Conservation (phyloP, 805 yeast genomes). For the Cyberlindnera maclurae region DNA sequence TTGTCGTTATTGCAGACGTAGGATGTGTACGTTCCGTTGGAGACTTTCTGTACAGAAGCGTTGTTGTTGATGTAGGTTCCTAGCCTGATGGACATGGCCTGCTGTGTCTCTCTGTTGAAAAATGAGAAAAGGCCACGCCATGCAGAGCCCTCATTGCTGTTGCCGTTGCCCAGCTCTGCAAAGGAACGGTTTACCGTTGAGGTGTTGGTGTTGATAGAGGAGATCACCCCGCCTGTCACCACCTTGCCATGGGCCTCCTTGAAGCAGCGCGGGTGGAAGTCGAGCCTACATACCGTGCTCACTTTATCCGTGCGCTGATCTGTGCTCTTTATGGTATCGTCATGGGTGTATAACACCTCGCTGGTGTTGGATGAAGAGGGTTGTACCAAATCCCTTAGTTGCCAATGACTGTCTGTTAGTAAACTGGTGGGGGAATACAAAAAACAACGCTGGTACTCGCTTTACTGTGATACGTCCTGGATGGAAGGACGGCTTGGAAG, state of each 20-base stretch:
- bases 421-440: neutral
- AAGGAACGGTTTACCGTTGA: slow-evolving; percentile 3
- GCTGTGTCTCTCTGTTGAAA: slow-evolving; percentile 42
- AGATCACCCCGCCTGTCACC: slow-evolving; percentile 48
- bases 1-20: slow-evolving; percentile 82
- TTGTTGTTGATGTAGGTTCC: slow-evolving; percentile 84
- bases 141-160: slow-evolving; percentile 26
- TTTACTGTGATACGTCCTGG: slow-evolving; percentile 29
- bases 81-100: slow-evolving; percentile 43
- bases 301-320: slow-evolving; percentile 31
- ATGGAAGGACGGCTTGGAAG: slow-evolving; percentile 18
- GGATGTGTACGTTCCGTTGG: slow-evolving; percentile 43
- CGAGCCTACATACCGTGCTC: slow-evolving; percentile 38
- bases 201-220: slow-evolving; percentile 20
- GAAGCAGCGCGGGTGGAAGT: slow-evolving; percentile 67
- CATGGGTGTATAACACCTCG: slow-evolving; percentile 51
- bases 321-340: slow-evolving; percentile 42
- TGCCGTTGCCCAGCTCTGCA: slow-evolving; percentile 15
- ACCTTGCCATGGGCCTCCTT: slow-evolving; percentile 46
- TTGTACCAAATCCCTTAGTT: slow-evolving; percentile 66
- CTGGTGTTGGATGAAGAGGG: slow-evolving; percentile 35
- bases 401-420: slow-evolving; percentile 52
- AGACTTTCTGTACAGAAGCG: slow-evolving; percentile 45
- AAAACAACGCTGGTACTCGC: slow-evolving; percentile 22
- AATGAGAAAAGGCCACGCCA: slow-evolving; percentile 63